These are phyloP conservation scores for Scheffersomyces quercinus DNA, from an alignment of 1,139 yeast genomes.

Conservation along the genomic window DNA sequence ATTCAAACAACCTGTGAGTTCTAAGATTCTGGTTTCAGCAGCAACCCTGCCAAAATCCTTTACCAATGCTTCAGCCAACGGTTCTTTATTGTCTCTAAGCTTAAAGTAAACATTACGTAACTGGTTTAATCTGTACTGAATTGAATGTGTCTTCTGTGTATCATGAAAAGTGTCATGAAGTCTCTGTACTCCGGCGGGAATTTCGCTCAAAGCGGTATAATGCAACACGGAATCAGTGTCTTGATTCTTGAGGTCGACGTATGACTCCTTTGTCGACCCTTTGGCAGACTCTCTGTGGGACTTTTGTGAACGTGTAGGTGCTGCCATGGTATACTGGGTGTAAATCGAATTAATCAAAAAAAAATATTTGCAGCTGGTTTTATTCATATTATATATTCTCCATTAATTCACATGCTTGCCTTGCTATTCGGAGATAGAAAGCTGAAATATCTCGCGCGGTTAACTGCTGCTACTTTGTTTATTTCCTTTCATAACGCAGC, in stretches of 20 bases:
- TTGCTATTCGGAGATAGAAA: too few species aligned
- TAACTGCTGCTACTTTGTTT: too few species aligned
- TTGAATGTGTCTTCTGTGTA: slow-evolving; percentile 50
- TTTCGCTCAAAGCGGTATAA: slow-evolving; percentile 52
- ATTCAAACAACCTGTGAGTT: slow-evolving; percentile 48
- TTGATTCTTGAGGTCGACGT: not conserved
- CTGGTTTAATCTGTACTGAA: slow-evolving; percentile 61
- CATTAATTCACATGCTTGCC: too few species aligned
- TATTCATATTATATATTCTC: too few species aligned
- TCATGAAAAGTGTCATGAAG: slow-evolving; percentile 46
- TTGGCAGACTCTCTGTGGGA: too few species aligned
- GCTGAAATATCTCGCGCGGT: too few species aligned
- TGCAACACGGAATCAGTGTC: slow-evolving; percentile 13
- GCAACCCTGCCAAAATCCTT: slow-evolving; percentile 67
- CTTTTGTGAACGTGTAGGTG: too few species aligned
- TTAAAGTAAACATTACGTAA: slow-evolving; percentile 70
- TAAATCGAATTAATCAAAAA: too few species aligned
- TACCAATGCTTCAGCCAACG: slow-evolving; percentile 56
- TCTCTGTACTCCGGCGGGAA: slow-evolving; percentile 46
- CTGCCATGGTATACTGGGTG: too few species aligned
- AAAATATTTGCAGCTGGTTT: too few species aligned
- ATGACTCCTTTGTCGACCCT: too few species aligned
- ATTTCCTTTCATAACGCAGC: too few species aligned
- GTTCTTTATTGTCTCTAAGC: slow-evolving; percentile 58
- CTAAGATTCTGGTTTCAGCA: slow-evolving; percentile 62